Evolutionary conservation across 2,329 filamentous ascomycete genomes (phyloP), one percentile per base, ranked within the genome.

Genomic region (Emmonsiellopsis sp.): DNA sequence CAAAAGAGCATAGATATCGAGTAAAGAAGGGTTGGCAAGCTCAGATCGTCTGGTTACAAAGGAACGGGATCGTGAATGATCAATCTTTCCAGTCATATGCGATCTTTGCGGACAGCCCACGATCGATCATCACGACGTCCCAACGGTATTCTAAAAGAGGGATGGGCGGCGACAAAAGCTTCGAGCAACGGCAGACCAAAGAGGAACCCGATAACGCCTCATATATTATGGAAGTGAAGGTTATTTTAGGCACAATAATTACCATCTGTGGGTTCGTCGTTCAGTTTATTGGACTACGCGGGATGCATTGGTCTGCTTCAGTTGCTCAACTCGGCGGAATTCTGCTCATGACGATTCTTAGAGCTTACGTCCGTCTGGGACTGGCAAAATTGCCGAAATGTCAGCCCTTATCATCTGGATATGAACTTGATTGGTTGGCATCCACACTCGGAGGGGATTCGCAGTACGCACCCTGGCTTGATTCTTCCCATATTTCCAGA

Each of bases 371-470:
- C 38, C 62, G 65, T 16, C 61, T 63, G 3, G 53, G 50, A 5
- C 58, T 66, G 11, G 54, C 55, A 13, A 35, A 46, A 40, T 35
- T n/a, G 31, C 60, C 58, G 3, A 46, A 45, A 20, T 34, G 51
- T 8, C 20, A 50, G 11, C 46, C 35, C 7, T 35, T 62, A 3
- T 37, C 53, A 2, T 26, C 50, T 3, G 55, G 52, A 1, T 57
- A 58, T 49, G 65, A 67, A 43, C 54, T 67, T 2, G 64, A 66
- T 16, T 67, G 65, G 65, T 55, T 65, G 5, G 59, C 63, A 7
- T 10, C 13, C 9, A 10, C 35, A 38, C 35, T 38, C 13, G 35
- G 35, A 7, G 35, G 35, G 13, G 13, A 38, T 38, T n/a, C 35
- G 9, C 9, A 38, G 9, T 38, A 38, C 13, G 35, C 35, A 7